phyloP scores from a whole-genome alignment of 2,329 filamentous ascomycete species.

The Periconia digitata region DNA sequence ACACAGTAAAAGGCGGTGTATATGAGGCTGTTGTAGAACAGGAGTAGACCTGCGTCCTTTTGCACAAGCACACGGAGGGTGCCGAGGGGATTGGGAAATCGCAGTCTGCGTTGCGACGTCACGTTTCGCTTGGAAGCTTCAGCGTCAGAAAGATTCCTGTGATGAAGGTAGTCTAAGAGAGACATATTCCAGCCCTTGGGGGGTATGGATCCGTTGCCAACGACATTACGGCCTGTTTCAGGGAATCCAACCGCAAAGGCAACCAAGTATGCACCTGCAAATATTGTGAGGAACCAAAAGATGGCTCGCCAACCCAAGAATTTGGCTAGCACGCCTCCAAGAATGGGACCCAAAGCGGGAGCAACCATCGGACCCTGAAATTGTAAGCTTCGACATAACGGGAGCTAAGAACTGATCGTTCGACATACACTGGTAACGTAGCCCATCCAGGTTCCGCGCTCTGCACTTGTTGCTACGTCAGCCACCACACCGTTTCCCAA shows the following conservation, averaged over 20 bases:
- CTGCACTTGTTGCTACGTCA: conserved; percentile 44
- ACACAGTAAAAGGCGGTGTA: conserved; percentile 54
- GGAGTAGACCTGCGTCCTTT: conserved; percentile 44
- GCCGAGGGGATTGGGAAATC: conserved; percentile 49
- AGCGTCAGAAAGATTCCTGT: conserved; percentile 29
- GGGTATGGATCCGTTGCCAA: conserved; percentile 27
- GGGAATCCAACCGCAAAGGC: conserved; percentile 37
- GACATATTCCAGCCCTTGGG: conserved; percentile 28
- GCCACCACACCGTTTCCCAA: conserved; percentile 44
- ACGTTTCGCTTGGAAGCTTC: conserved; percentile 21
- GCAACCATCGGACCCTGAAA: conserved; percentile 42
- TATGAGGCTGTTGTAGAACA: conserved; percentile 40
- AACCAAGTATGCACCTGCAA: conserved; percentile 34
- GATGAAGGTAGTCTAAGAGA: conserved; percentile 24
- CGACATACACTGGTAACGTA: conserved; percentile 58
- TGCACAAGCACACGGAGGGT: conserved; percentile 40
- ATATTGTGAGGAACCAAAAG: conserved; percentile 41
- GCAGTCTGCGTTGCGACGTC: conserved; percentile 35
- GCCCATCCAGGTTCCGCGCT: conserved; percentile 49
- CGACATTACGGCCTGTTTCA: conserved; percentile 41
- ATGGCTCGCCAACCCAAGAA: conserved; percentile 36
- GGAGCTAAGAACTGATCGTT: background rate
- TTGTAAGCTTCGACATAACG: background rate
- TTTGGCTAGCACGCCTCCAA: conserved; percentile 34
- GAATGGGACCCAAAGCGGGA: conserved; percentile 23